phyloP scores from a whole-genome alignment of 768 basidiomycete genomes.

The Hortiboletus flavorubellus region DNA sequence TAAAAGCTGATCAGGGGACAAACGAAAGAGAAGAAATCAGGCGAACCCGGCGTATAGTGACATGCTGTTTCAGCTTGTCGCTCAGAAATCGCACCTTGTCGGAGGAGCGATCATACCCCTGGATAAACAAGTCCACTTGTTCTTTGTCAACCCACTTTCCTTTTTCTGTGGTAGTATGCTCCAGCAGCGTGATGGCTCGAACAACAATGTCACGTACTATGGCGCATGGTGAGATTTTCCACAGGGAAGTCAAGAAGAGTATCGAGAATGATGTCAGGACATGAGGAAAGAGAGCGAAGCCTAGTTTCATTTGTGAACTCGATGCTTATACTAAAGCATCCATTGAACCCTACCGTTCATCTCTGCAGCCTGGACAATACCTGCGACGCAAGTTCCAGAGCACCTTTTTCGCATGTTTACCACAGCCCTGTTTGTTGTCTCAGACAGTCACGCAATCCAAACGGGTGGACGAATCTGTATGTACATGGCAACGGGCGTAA shows the following conservation, averaged over 20 bases:
- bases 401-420: conserved; percentile 1
- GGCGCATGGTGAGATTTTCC: not conserved
- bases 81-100: not conserved
- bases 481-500: conserved; percentile 20
- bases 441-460: not conserved
- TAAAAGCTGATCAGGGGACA: not conserved
- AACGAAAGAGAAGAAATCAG: not conserved
- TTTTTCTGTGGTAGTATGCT: not conserved
- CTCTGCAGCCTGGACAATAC: conserved; percentile 9
- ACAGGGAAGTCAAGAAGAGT: not conserved
- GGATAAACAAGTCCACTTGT: not conserved
- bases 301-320: not conserved
- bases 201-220: not conserved
- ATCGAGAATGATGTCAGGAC: not conserved
- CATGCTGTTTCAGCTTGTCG: not conserved
- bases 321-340: no score
- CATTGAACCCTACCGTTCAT: not conserved
- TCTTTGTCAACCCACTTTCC: not conserved
- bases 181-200: not conserved
- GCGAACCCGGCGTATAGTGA: not conserved
- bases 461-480: not conserved
- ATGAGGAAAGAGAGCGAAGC: not conserved
- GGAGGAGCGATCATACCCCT: not conserved
- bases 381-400: conserved; percentile 10
- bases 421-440: conserved; percentile 5